Base-by-base conservation (phyloP, 345 rosid genomes). In the Sonneratia caseolaris region DNA sequence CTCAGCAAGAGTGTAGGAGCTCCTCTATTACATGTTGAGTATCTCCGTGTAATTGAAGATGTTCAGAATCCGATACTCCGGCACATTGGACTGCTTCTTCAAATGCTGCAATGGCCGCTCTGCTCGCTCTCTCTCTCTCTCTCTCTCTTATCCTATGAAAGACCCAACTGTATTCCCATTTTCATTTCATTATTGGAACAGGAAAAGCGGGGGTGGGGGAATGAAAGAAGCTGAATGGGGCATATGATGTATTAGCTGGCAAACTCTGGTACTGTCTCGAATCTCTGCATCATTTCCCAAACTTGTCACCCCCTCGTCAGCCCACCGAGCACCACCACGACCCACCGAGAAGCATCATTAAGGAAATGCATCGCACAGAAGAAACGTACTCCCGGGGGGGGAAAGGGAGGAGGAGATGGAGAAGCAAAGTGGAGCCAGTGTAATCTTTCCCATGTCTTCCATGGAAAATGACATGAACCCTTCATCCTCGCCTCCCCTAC, bases 241-340 rank as follows among this genome's bases (percentile, higher is more conserved):
- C 64, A 53, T 13, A n/a, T 43, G 59, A 53, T 48, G 22, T 24
- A 42, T 38, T 42, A 38, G 48, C 72, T 70, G 72, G 72, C 72
- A 57, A 42, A 12, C 55, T 61, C 73, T 71, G 66, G 27, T 59
- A 56, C 62, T 71, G 51, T 71, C 73, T 59, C 47, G 66, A 59
- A 13, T 24, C 73, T 40, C 73, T 71, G 51, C 55, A 53, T 51
- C 64, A 69, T 69, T 69, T 69, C 71, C 37, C 27, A 22, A 36
- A 55, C 53, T 59, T 16, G 45, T 9, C 5, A 42, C 22, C 19
- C 7, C 38, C 35, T 1, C 45, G 5, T 42, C 38, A 24, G 21
- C n/a, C 47, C 38, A 22, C 37, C 2, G 62, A 1, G 43, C 64
- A n/a, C 32, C 72, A 47, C 56, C 43, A 70, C 7, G 51, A 47